Conservation (phyloP, 2,329 filamentous ascomycete genomes). For the Hypoxylon rubiginosum region DNA sequence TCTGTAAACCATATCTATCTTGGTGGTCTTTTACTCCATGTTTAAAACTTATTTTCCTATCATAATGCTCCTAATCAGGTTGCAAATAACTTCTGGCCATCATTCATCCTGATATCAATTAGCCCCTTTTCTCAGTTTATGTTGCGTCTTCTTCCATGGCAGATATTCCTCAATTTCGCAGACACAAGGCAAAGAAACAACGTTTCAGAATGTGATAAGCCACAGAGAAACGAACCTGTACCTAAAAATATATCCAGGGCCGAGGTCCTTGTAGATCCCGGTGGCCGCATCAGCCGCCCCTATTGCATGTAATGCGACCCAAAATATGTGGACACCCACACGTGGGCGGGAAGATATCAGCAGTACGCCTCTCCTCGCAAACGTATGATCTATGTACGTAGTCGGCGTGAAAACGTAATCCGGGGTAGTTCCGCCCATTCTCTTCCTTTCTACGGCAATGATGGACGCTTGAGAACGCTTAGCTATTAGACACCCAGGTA, state of each 20-base stretch:
- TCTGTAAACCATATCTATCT: too few species aligned
- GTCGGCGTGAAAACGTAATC: background rate
- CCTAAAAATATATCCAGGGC: background rate
- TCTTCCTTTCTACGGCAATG: background rate
- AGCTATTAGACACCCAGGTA: too few species aligned
- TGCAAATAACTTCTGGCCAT: background rate
- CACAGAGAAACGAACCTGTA: background rate
- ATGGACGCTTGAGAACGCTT: too few species aligned
- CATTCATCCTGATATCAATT: background rate
- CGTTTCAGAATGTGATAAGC: background rate
- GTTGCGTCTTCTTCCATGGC: background rate
- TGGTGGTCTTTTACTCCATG: background rate
- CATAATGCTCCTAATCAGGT: background rate
- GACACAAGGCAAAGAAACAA: background rate
- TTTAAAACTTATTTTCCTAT: background rate
- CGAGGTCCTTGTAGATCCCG: background rate
- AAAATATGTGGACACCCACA: background rate
- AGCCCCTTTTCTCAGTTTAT: background rate
- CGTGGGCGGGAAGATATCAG: background rate
- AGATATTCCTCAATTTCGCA: background rate
- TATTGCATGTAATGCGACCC: background rate
- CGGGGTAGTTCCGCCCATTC: background rate
- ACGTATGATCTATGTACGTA: background rate
- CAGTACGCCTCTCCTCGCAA: background rate
- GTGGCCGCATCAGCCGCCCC: background rate